These are phyloP conservation scores for Meyerozyma elateridarum DNA, from an alignment of 1,139 yeast genomes.

Conservation along the genomic window DNA sequence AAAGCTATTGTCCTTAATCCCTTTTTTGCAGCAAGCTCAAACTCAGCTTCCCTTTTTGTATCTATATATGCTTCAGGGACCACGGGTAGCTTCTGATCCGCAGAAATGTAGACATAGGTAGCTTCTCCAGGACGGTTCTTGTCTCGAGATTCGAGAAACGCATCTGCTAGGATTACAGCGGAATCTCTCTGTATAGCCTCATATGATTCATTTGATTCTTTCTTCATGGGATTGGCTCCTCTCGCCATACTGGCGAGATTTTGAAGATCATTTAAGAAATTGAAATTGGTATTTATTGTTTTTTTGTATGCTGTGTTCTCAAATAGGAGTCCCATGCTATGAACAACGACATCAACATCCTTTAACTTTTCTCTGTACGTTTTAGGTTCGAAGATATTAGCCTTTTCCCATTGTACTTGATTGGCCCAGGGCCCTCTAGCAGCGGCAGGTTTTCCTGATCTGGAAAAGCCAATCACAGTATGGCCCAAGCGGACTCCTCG, in stretches of 20 bases:
- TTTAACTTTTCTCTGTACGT: slow-evolving; percentile 46
- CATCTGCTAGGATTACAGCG: slow-evolving; percentile 61
- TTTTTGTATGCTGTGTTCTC: slow-evolving; percentile 66
- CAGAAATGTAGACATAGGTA: slow-evolving; percentile 73
- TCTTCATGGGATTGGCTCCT: slow-evolving; percentile 53
- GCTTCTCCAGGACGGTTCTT: slow-evolving; percentile 19
- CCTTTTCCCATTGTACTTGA: slow-evolving; percentile 64
- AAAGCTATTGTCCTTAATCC: slow-evolving; percentile 55
- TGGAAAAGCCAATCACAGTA: slow-evolving; percentile 58
- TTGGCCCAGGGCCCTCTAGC: slow-evolving; percentile 45
- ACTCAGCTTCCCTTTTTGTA: slow-evolving; percentile 77
- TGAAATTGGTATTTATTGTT: slow-evolving; percentile 39
- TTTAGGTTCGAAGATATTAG: slow-evolving; percentile 62
- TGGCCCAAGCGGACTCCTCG: slow-evolving; percentile 61
- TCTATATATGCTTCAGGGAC: slow-evolving; percentile 66
- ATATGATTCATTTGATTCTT: slow-evolving; percentile 44
- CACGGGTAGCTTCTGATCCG: slow-evolving; percentile 65
- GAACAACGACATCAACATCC: slow-evolving; percentile 68
- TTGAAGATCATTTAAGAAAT: slow-evolving; percentile 27
- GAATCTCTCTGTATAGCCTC: slow-evolving; percentile 66
- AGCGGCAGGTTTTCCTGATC: slow-evolving; percentile 55
- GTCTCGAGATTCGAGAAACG: slow-evolving; percentile 31
- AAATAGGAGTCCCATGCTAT: slow-evolving; percentile 70
- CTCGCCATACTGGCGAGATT: slow-evolving; percentile 23
- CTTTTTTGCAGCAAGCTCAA: slow-evolving; percentile 39